Conservation (phyloP, 2,329 filamentous ascomycete genomes). For the Colletotrichum sp. region DNA sequence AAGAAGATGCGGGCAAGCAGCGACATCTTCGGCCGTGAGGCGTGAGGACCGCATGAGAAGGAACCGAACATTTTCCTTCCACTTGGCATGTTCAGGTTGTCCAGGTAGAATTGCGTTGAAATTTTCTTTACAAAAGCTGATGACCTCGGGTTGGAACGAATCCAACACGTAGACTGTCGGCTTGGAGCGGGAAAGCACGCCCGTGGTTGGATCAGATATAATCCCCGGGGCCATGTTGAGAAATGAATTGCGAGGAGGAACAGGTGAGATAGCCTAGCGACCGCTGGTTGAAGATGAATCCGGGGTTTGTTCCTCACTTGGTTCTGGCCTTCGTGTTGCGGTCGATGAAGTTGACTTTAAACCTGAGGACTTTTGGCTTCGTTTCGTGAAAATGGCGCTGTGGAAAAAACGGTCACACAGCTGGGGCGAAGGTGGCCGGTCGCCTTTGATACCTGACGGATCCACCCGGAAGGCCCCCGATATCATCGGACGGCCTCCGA, state of each 20-base stretch:
- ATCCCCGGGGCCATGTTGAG: neutral
- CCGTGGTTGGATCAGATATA: neutral
- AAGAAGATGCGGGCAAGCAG: slow-evolving; percentile 35
- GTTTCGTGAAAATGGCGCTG: neutral
- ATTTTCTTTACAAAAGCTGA: slow-evolving; percentile 35
- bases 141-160: slow-evolving; percentile 38
- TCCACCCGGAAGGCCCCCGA: neutral
- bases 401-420: neutral
- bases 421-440: neutral
- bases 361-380: neutral
- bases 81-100: slow-evolving; percentile 38
- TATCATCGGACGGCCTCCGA: neutral
- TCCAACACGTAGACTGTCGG: slow-evolving; percentile 46
- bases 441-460: neutral
- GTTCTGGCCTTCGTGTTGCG: neutral
- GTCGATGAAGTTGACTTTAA: neutral
- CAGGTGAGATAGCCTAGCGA: neutral
- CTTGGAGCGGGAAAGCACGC: slow-evolving; percentile 24
- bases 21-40: slow-evolving; percentile 42
- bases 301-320: neutral
- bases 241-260: neutral
- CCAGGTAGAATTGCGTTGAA: slow-evolving; percentile 42
- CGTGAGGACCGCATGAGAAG: slow-evolving; percentile 41
- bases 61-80: slow-evolving; percentile 43
- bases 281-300: neutral